Evolutionary conservation across 192 early-diverging fungal species (phyloP), one percentile per base, ranked within the genome.

Genomic region (Rhizophagus clarus): DNA sequence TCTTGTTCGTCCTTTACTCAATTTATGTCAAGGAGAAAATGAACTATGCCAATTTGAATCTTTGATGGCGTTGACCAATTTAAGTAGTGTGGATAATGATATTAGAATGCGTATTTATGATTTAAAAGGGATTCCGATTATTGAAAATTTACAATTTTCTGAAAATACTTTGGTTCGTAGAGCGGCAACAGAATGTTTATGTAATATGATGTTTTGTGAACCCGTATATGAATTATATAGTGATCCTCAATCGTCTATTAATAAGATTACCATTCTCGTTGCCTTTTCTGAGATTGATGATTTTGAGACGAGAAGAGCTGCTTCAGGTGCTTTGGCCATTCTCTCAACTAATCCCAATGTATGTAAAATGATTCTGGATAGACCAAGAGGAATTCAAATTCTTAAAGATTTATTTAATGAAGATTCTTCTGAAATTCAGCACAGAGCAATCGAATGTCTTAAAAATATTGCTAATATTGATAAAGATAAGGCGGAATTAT

Each of bases 21-120:
- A 81, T 60, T 85, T 96, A 34, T 88, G 90, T 51, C 86, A 91
- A 61, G 84, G 86, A 61, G 88, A 90, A 4, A 83, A 87, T 29
- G 87, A 90, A 78, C 83, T 99, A 32, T 86, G 90, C 49, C 90
- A 92, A 71, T 99, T 99, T 79, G 97, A 99, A 84, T 93, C 90
- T 5, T 85, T 98, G 62, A 92, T 99, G 91, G 97, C 96, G 0
- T 84, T 99, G 32, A 99, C 97, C 0, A 99, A 99, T 80, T 87
- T 99, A 1, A 93, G 93, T 6, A 93, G 93, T 62, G 87, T 91
- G 72, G 84, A 93, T 22, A 89, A 93, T 71, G 88, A 91, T 60
- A 87, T 96, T 9, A 88, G 95, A 17, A 81, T 79, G 0, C 86
- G 86, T 9, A 90, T 96, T 76, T 85, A 85, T 32, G 82, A 88